Evolutionary conservation across 164 flowering plant species (phyloP), one percentile per base, ranked within the genome.

Genomic region (Kalanchoe fedtschenkoi): DNA sequence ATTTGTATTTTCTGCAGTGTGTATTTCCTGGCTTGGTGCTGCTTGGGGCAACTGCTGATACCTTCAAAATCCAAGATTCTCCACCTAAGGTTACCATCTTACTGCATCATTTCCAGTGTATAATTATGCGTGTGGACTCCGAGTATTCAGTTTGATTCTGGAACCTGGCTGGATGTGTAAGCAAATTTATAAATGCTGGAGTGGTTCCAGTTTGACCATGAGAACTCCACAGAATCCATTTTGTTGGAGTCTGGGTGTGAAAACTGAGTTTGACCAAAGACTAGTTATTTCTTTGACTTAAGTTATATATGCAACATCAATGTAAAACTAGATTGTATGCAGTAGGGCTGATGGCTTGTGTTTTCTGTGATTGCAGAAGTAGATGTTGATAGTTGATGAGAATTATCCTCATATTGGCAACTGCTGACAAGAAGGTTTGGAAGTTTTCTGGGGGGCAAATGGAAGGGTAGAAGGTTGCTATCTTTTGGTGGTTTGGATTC

Each of bases 1-100:
- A n/a, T n/a, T 26, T 19, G 55, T 33, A 14, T 51, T 26, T 10
- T 59, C 51, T 69, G 60, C 71, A 78, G 78, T 62, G 38, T 53
- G 59, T 71, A 38, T 78, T 76, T 43, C 82, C 82, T 13, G 79
- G 77, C 5, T 60, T 76, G 68, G 69, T 71, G 65, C 47, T 78
- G 60, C 72, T 60, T 24, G 82, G 77, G 53, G 22, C 70, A 57
- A 54, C 79, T 6, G 60, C 72, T 14, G 79, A 78, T n/a, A 34
- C 72, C 2, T 78, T 67, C 65, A 66, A 72, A 44, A 43, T 66
- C 28, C 71, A 68, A 29, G 71, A 75, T 63, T 60, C 70, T 74
- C 69, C 73, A 19, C 24, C 66, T 3, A 70, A 70, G 76, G 70
- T 69, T 32, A 11, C 13, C 15, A 16, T 13, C 30, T 51, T 24